phyloP scores from a whole-genome alignment of 1,284 basidiomycete genomes.

The Boletus sp. region DNA sequence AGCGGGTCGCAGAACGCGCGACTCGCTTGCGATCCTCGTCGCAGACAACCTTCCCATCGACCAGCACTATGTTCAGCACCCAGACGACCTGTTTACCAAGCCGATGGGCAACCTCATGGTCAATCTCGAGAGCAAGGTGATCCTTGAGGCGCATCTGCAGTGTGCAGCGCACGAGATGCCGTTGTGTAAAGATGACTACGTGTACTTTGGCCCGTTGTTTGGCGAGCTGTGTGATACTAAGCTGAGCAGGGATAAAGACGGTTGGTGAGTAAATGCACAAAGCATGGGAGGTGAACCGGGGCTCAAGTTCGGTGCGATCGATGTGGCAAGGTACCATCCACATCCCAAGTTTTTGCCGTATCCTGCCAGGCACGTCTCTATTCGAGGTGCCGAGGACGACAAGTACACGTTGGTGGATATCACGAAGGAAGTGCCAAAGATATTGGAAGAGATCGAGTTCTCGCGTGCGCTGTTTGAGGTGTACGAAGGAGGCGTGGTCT shows the following conservation, averaged over 20 bases:
- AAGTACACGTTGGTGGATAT: constrained; percentile 76
- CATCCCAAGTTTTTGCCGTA: constrained; percentile 75
- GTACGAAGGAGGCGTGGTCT: constrained; percentile 73
- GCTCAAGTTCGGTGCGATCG: background rate
- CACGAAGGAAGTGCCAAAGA: constrained; percentile 42
- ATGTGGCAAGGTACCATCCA: constrained; percentile 64
- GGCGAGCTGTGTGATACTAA: constrained; percentile 52
- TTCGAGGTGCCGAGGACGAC: constrained; percentile 77
- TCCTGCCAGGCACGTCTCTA: constrained; percentile 70
- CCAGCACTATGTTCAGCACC: constrained; percentile 72
- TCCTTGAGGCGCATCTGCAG: constrained; percentile 84
- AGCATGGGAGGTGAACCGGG: background rate
- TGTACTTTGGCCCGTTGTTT: constrained; percentile 70
- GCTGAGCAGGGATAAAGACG: constrained; percentile 61
- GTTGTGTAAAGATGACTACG: constrained; percentile 58
- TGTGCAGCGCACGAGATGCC: constrained; percentile 90
- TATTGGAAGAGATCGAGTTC: constrained; percentile 85
- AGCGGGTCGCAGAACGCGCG: constrained; percentile 79
- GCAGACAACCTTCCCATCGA: constrained; percentile 74
- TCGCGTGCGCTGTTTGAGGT: constrained; percentile 85
- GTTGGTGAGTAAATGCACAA: constrained; percentile 50
- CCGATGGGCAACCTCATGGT: constrained; percentile 63
- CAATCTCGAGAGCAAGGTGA: constrained; percentile 71
- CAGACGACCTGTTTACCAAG: constrained; percentile 66
- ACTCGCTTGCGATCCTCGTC: constrained; percentile 79